Evolutionary conservation across 768 basidiomycete species (phyloP).

Genomic region (Boletus tomentosulus): DNA sequence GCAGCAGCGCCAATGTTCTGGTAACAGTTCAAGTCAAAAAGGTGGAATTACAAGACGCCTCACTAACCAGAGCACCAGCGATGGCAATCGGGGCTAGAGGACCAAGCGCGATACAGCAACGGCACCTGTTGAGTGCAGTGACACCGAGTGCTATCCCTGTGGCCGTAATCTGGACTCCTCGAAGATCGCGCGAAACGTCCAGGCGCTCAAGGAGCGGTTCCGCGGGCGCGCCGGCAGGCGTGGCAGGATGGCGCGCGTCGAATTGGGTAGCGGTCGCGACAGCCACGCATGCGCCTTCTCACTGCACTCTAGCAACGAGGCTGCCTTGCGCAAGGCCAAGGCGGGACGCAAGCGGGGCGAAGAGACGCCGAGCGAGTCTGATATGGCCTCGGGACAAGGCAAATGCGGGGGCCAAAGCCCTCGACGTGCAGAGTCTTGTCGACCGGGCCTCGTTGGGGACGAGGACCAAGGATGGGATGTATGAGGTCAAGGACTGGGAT

Average conservation of each 20-base stretch:
- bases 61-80: too few relatives aligned
- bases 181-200: slow-evolving; percentile 90
- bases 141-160: too few relatives aligned
- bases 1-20: too few relatives aligned
- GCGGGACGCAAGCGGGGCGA: slow-evolving; percentile 91
- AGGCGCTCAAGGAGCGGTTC: too few relatives aligned
- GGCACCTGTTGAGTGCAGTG: too few relatives aligned
- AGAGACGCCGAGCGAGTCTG: slow-evolving; percentile 69
- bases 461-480: slow-evolving; percentile 66
- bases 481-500: slow-evolving; percentile 84
- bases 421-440: slow-evolving; percentile 59
- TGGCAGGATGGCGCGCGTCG: slow-evolving; percentile 45
- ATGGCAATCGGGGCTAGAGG: too few relatives aligned
- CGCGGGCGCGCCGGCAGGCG: slow-evolving; percentile 69
- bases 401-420: slow-evolving; percentile 33
- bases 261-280: slow-evolving; percentile 55
- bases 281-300: slow-evolving; percentile 33
- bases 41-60: too few relatives aligned
- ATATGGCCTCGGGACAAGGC: slow-evolving; percentile 81
- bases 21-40: too few relatives aligned
- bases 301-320: slow-evolving; percentile 53
- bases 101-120: too few relatives aligned
- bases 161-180: too few relatives aligned
- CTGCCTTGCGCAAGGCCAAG: slow-evolving; percentile 63
- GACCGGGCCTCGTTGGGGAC: slow-evolving; percentile 74